A percentile compares a stretch with the other conserved stretches of the same genome.
Evolutionary conservation across 495 filamentous ascomycete species (phyloP).

Genomic region (Penicillium malachiteum): DNA sequence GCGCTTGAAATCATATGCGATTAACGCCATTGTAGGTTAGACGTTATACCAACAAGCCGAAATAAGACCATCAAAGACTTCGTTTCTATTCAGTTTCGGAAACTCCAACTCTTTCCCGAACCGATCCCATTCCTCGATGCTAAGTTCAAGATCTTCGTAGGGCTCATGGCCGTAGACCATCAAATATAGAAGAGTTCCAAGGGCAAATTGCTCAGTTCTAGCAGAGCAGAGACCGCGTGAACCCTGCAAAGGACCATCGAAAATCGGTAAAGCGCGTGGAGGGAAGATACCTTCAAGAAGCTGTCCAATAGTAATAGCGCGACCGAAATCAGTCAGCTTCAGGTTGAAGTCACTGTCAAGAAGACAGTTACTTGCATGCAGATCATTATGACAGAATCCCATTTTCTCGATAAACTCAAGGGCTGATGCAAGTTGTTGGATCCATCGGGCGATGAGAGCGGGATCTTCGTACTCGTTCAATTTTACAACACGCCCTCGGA

Average conservation of each 20-base stretch:
- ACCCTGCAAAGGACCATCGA: constrained; percentile 21
- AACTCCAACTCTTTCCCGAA: constrained; percentile 20
- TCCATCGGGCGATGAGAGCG: constrained; percentile 20
- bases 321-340: constrained; percentile 24
- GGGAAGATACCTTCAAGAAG: constrained; percentile 15
- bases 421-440: constrained; percentile 22
- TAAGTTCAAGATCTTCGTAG: constrained; percentile 27
- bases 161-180: constrained; percentile 33
- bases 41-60: constrained; percentile 26
- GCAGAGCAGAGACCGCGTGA: constrained; percentile 24
- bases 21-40: constrained; percentile 26
- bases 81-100: constrained; percentile 23
- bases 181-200: constrained; percentile 29
- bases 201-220: constrained; percentile 30
- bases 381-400: constrained; percentile 23
- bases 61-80: constrained; percentile 24
- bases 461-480: constrained; percentile 23
- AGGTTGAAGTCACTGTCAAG: constrained; percentile 23
- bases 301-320: constrained; percentile 26
- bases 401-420: constrained; percentile 21
- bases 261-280: constrained; percentile 21
- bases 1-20: constrained; percentile 23
- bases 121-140: constrained; percentile 21
- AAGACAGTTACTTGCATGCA: constrained; percentile 22
- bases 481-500: constrained; percentile 17